Conservation (phyloP, 164 flowering plant genomes). For the Magnolia kwangsiensis region DNA sequence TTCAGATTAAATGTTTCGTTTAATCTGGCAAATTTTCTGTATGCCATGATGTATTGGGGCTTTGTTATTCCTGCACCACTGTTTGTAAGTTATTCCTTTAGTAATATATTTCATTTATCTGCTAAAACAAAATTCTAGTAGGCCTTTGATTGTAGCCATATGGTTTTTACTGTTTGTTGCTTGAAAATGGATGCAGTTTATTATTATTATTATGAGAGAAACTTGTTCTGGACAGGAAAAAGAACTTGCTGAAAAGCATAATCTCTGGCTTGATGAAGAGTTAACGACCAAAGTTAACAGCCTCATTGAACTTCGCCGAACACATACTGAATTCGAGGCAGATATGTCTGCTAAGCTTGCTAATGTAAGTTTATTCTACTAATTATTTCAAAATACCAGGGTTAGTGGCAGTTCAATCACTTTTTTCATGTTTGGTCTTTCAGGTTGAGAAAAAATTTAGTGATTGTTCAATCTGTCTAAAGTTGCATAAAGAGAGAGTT, state of each 20-base stretch:
- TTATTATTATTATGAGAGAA: neutral
- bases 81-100: no score
- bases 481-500: conserved; percentile 63
- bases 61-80: no score
- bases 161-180: neutral
- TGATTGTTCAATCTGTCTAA: conserved; percentile 60
- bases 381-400: neutral
- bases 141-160: no score
- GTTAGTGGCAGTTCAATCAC: neutral
- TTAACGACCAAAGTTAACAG: conserved; percentile 55
- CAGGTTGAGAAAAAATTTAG: conserved; percentile 65
- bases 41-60: no score
- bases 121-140: no score
- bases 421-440: neutral
- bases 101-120: no score
- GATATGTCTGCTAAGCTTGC: conserved; percentile 75
- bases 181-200: neutral
- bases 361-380: conserved; percentile 40
- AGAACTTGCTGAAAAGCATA: conserved; percentile 87
- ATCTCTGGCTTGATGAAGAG: conserved; percentile 88
- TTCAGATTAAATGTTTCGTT: no score
- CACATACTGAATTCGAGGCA: conserved; percentile 60
- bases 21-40: no score
- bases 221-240: conserved; percentile 58
- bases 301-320: conserved; percentile 51